Evolutionary conservation across 148 eudicot genomes (phyloP).

Genomic region (Rhododendron griersonianum): DNA sequence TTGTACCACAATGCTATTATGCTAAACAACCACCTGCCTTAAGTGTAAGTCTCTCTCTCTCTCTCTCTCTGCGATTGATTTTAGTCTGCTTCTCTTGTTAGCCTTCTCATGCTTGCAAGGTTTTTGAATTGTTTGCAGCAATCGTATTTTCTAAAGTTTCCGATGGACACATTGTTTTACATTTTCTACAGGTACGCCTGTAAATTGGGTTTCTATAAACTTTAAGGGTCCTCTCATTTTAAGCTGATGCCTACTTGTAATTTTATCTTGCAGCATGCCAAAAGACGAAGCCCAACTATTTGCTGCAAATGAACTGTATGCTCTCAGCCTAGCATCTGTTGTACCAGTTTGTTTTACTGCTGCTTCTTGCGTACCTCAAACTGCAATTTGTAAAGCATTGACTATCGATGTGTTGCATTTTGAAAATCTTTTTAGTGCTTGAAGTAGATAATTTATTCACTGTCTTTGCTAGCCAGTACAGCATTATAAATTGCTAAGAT

Average conservation of each 20-base stretch:
- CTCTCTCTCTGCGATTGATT: neutral
- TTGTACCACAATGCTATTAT: slow-evolving; percentile 68
- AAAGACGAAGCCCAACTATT: slow-evolving; percentile 79
- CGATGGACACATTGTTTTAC: slow-evolving; percentile 56
- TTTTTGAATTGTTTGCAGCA: slow-evolving; percentile 38
- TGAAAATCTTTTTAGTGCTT: neutral
- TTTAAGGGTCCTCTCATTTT: neutral
- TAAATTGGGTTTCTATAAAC: neutral
- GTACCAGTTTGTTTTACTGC: neutral
- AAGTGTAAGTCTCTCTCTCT: slow-evolving; percentile 36
- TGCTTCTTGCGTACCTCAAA: neutral
- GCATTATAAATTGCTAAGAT: slow-evolving; percentile 7
- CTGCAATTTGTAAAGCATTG: neutral
- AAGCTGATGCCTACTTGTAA: neutral
- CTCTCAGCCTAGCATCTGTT: slow-evolving; percentile 5
- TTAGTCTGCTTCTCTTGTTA: neutral
- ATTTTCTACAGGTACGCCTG: slow-evolving; percentile 67
- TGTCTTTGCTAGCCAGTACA: neutral
- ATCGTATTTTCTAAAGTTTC: slow-evolving; percentile 51
- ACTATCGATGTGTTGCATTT: neutral
- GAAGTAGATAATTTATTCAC: neutral
- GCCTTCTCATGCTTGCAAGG: neutral
- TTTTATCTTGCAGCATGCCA: slow-evolving; percentile 68
- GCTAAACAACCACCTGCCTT: slow-evolving; percentile 46
- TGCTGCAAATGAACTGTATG: slow-evolving; percentile 92